Percentiles rank a stretch among this genome's conserved stretches.
Conservation (phyloP, 768 basidiomycete genomes). For the Suillus discolor region DNA sequence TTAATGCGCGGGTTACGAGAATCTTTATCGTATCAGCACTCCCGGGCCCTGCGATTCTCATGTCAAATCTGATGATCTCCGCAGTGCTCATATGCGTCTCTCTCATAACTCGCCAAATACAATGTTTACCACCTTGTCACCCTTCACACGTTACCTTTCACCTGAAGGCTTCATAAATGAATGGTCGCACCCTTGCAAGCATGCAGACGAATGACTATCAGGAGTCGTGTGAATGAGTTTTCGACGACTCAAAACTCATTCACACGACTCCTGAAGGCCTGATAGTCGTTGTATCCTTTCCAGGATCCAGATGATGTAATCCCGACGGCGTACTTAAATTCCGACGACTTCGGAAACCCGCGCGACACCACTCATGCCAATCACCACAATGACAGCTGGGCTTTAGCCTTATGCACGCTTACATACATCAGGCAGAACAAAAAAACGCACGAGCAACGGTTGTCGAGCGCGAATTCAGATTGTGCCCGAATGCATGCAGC, state of each 20-base stretch:
- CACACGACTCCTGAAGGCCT: slow-evolving; percentile 7
- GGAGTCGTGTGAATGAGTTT: no score
- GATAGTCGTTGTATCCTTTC: slow-evolving; percentile 1
- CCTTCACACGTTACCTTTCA: background rate
- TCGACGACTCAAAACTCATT: background rate
- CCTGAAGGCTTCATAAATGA: background rate
- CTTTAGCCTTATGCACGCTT: slow-evolving; percentile 1
- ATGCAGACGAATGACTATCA: background rate
- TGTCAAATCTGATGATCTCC: slow-evolving; percentile 1
- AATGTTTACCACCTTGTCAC: background rate
- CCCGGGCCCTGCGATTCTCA: background rate
- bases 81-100: background rate
- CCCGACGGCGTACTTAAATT: background rate
- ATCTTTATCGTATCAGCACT: background rate
- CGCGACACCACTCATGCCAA: background rate
- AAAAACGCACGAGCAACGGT: no score
- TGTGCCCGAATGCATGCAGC: background rate
- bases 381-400: background rate
- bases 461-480: background rate
- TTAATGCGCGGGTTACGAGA: background rate
- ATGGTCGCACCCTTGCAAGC: background rate
- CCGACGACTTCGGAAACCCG: background rate
- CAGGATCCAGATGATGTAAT: slow-evolving; percentile 4
- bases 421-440: background rate
- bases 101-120: background rate